A percentile compares a stretch with the other conserved stretches of the same genome.
phyloP scores from a whole-genome alignment of 2,329 filamentous ascomycete species.

The Iodosphaeria phyllophila region DNA sequence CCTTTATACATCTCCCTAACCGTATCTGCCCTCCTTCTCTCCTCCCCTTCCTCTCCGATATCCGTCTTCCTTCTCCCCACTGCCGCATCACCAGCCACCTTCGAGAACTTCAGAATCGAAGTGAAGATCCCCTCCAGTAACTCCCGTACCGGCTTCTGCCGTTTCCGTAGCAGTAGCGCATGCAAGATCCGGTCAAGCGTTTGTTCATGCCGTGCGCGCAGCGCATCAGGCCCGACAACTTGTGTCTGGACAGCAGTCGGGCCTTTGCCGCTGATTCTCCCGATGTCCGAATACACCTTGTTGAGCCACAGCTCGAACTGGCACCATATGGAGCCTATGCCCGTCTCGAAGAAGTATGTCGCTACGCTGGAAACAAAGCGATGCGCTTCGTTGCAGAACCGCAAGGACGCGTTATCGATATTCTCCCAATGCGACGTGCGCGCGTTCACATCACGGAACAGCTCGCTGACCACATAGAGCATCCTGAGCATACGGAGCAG shows the following conservation, averaged over 20 bases:
- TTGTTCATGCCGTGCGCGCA: slow-evolving; percentile 53
- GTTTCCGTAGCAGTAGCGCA: slow-evolving; percentile 52
- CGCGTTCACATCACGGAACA: slow-evolving; percentile 37
- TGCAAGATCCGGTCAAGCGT: slow-evolving; percentile 60
- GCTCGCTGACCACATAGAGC: slow-evolving; percentile 52
- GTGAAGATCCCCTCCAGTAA: slow-evolving; percentile 63
- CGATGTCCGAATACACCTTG: slow-evolving; percentile 29
- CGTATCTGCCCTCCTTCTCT: neutral
- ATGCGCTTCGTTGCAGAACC: slow-evolving; percentile 59
- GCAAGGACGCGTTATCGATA: slow-evolving; percentile 24
- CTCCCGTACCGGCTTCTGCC: slow-evolving; percentile 53
- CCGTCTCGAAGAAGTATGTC: slow-evolving; percentile 65
- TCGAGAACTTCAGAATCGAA: slow-evolving; percentile 54
- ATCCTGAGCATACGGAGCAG: slow-evolving; percentile 63
- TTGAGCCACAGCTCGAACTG: slow-evolving; percentile 49
- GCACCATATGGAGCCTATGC: slow-evolving; percentile 55
- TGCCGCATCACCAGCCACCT: slow-evolving; percentile 21
- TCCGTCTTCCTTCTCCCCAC: slow-evolving; percentile 15
- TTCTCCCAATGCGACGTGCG: slow-evolving; percentile 16
- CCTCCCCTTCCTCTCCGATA: slow-evolving; percentile 7
- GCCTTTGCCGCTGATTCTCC: too few relatives aligned
- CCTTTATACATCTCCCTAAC: slow-evolving; percentile 32
- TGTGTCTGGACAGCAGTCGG: slow-evolving; percentile 8
- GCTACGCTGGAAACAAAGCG: slow-evolving; percentile 60
- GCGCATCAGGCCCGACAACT: slow-evolving; percentile 40